Evolutionary conservation across 2,329 filamentous ascomycete genomes (phyloP), one percentile per base, ranked within the genome.

Genomic region (Colletotrichum lentis): DNA sequence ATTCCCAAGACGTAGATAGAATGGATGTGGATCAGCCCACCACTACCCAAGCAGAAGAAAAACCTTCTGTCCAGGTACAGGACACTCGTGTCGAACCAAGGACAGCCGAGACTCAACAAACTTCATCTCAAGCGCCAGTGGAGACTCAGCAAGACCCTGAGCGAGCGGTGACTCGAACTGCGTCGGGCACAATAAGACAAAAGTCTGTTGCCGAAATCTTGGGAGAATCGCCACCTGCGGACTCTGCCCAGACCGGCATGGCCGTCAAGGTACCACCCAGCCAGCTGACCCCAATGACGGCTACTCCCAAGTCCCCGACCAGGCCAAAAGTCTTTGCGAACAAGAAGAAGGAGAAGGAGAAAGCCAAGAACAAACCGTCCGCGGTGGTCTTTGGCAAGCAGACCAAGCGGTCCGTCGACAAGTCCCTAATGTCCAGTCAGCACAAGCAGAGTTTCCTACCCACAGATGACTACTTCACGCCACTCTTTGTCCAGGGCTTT

Each of bases 321-420:
- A 77, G 76, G 57, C 24, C 73, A 70, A 50, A 72, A 61, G 59
- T 62, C 11, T 62, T 74, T 8, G 70, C 76, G 7, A 71, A 72
- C 35, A 84, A 86, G 67, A 80, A 80, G 46, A 88, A 86, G 71
- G 83, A 86, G 39, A 86, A 83, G 70, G 82, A 86, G 35, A 86
- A 83, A 71, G 84, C 86, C 58, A 90, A 88, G 74, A 88, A 84
- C 70, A 90, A 90, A 72, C 82, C 90, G 16, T 93, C 90, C 1
- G 92, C 88, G 0, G 92, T 96, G 3, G 85, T 95, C 0, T 96
- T 96, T 75, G 90, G 91, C 3, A 93, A 92, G 74, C 87, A 88
- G 63, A 80, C 81, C 1, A 82, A 82, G 71, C 82, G 81, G 54
- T 72, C 78, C 22, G 79, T 83, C 16, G 85, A 88, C 43, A 85